These are phyloP conservation scores for Rutstroemia sp. DNA, from an alignment of 2,329 filamentous ascomycete genomes.

Conservation along the genomic window DNA sequence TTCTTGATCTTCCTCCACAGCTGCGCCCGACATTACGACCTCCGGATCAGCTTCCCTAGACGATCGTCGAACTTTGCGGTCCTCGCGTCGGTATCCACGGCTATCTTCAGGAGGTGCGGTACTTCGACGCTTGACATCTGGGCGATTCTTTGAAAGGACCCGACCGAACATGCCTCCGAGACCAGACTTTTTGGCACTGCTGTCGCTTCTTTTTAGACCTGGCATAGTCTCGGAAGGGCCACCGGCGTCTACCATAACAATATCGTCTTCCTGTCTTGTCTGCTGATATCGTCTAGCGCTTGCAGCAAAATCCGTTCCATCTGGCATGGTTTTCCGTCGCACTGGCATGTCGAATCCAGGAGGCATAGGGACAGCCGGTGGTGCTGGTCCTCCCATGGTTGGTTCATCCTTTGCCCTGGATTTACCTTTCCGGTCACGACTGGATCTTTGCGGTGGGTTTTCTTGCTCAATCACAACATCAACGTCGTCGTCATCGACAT, in stretches of 20 bases:
- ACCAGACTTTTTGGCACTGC: constrained; percentile 52
- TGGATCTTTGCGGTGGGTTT: constrained; percentile 40
- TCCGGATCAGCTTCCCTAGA: constrained; percentile 39
- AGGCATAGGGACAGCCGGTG: constrained; percentile 28
- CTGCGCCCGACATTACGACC: constrained; percentile 35
- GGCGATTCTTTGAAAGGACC: constrained; percentile 33
- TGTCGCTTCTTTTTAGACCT: constrained; percentile 50
- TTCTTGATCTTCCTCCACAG: constrained; percentile 51
- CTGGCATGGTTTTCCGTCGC: constrained; percentile 19
- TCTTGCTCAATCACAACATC: constrained; percentile 43
- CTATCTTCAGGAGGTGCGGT: constrained; percentile 47
- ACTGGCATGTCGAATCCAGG: constrained; percentile 23
- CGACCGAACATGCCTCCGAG: constrained; percentile 57
- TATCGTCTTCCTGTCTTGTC: constrained; percentile 56
- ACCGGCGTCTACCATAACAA: constrained; percentile 47
- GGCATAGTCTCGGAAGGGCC: constrained; percentile 35
- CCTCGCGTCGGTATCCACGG: constrained; percentile 28
- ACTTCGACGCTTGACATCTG: constrained; percentile 42
- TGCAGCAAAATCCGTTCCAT: constrained; percentile 28
- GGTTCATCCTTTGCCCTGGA: constrained; percentile 35
- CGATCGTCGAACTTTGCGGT: constrained; percentile 30
- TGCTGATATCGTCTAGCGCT: constrained; percentile 48
- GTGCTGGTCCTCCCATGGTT: constrained; percentile 16
- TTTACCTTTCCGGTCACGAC: constrained; percentile 34
- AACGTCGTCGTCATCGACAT: constrained; percentile 38